These are phyloP conservation scores for Debaryomyces tyrocola DNA, from an alignment of 805 yeast species.

Conservation along the genomic window DNA sequence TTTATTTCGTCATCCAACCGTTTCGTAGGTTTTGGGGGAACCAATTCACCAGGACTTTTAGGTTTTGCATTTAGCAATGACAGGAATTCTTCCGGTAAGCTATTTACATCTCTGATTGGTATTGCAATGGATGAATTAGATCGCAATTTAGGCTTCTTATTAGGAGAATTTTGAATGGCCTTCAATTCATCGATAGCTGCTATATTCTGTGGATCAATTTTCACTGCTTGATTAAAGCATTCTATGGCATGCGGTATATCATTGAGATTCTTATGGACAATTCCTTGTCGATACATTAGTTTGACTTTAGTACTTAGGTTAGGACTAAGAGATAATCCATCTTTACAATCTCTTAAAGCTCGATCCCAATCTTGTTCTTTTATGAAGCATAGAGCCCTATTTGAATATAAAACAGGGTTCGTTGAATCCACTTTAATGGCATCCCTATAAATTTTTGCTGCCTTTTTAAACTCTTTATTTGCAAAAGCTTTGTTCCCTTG, in stretches of 20 bases:
- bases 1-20: constrained; percentile 7
- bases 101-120: constrained; percentile 42
- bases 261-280: constrained; percentile 34
- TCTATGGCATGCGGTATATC: constrained; percentile 21
- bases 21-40: not conserved
- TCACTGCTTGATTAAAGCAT: constrained; percentile 36
- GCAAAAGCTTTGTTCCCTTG: constrained; percentile 58
- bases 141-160: constrained; percentile 2
- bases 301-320: constrained; percentile 41
- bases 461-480: constrained; percentile 43
- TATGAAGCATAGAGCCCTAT: constrained; percentile 65
- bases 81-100: constrained; percentile 39
- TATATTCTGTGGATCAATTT: constrained; percentile 41
- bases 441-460: constrained; percentile 53
- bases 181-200: constrained; percentile 39
- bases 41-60: not conserved
- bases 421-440: constrained; percentile 52
- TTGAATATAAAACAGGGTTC: constrained; percentile 62
- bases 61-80: not conserved
- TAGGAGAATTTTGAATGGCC: constrained; percentile 1
- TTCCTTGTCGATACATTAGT: constrained; percentile 51
- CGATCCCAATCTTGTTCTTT: constrained; percentile 49
- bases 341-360: constrained; percentile 50
- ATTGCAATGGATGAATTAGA: constrained; percentile 12
- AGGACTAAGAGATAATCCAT: constrained; percentile 41